Percentiles rank a stretch among this genome's conserved stretches.
phyloP scores from a whole-genome alignment of 345 rosid species.

The Eucalyptus tenuipes region DNA sequence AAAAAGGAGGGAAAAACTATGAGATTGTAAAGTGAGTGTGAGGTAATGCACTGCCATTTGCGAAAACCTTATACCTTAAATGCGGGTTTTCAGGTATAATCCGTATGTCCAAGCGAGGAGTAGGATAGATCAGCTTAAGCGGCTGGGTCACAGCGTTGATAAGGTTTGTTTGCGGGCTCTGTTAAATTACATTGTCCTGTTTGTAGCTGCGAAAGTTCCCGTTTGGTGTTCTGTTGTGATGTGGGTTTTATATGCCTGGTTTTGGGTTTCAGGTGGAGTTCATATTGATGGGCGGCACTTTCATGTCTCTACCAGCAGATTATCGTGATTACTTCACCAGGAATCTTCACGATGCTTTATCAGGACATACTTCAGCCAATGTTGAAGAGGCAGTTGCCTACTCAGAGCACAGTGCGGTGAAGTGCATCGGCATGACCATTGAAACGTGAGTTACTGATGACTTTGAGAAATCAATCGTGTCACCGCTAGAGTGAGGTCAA shows the following conservation, averaged over 20 bases:
- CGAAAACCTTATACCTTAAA: background rate
- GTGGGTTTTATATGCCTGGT: background rate
- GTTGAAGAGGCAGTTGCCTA: conserved; percentile 96
- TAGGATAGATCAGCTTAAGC: conserved; percentile 98
- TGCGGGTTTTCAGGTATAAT: conserved; percentile 44
- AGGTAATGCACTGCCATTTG: background rate
- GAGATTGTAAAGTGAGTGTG: background rate
- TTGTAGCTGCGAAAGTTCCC: background rate
- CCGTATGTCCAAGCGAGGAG: conserved; percentile 97
- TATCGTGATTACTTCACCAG: conserved; percentile 89
- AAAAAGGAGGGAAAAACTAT: background rate
- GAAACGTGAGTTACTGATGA: conserved; percentile 64
- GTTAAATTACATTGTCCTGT: background rate
- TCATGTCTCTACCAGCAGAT: conserved; percentile 94
- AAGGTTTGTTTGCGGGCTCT: conserved; percentile 34
- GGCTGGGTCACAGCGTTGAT: conserved; percentile 97
- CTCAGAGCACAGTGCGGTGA: conserved; percentile 86
- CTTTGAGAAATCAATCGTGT: background rate
- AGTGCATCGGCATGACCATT: conserved; percentile 99
- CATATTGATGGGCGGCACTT: conserved; percentile 97
- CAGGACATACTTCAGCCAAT: conserved; percentile 91
- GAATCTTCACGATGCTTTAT: conserved; percentile 95
- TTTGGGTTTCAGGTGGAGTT: conserved; percentile 69
- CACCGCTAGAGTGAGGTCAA: background rate
- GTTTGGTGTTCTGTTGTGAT: background rate